phyloP scores from a whole-genome alignment of 345 rosid genomes.

The Populus tremula region DNA sequence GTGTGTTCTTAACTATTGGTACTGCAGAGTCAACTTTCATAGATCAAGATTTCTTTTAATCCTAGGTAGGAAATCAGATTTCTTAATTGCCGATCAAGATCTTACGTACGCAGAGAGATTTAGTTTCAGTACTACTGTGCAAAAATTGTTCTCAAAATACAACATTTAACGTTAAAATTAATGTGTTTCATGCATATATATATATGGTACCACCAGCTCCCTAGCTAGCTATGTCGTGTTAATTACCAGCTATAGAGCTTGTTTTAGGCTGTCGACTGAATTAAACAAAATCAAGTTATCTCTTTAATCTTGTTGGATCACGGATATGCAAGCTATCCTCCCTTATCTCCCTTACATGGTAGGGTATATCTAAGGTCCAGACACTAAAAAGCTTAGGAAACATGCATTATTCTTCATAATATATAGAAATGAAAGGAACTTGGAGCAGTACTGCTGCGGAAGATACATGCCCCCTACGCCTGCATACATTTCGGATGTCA shows the following conservation, averaged over 20 bases:
- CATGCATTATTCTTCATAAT: constrained; percentile 39
- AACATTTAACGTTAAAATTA: no score
- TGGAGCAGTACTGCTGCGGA: constrained; percentile 5
- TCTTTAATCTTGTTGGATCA: not conserved
- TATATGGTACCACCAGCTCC: not conserved
- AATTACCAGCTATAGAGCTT: not conserved
- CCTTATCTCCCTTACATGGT: not conserved
- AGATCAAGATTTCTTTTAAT: no score
- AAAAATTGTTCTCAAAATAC: no score
- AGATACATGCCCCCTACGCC: constrained; percentile 31
- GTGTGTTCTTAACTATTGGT: no score
- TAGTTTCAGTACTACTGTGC: no score
- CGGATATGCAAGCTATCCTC: not conserved
- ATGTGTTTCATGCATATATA: no score
- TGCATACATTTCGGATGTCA: constrained; percentile 13
- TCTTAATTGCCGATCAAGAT: no score
- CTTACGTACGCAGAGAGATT: no score
- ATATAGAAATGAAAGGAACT: constrained; percentile 22
- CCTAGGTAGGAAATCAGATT: no score
- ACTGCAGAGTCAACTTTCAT: no score
- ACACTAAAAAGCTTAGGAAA: constrained; percentile 29
- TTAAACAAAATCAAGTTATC: not conserved
- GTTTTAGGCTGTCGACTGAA: not conserved
- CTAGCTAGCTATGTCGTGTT: not conserved
- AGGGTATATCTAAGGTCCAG: constrained; percentile 50